Base-by-base conservation (phyloP, 192 early-diverging fungal genomes). In the Coemansia sp. region DNA sequence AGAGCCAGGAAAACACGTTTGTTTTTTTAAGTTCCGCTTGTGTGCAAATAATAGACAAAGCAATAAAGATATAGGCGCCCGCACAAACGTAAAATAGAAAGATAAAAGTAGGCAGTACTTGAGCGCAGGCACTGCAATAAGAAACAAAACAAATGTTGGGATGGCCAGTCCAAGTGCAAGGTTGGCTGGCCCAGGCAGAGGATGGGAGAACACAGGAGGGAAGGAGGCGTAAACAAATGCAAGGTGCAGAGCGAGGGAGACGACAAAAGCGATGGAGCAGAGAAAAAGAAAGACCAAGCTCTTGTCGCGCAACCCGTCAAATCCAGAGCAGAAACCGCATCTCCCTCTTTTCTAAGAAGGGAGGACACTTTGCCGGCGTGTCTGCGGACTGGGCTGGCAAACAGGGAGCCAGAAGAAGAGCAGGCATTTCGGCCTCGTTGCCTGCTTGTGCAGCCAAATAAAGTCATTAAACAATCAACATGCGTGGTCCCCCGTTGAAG, bases 161-260 rank as follows among this genome's bases (percentile, higher is more conserved):
- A 45, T 45, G 41, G 41, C 41, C 11, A 45, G 41, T 45, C 41
- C 41, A n/a, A n/a, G 41, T 10, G 38, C 57, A 38, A 59, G 38
- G 51, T 23, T 47, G 62, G 37, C 52, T 53, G 45, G 38, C 27
- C 47, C 38, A 35, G 31, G 31, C 31, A 35, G 31, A 35, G 31
- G 31, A 35, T 35, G 31, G 31, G 62, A 49, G 61, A 25, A 51
- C 11, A 11, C 48, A 52, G 31, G 35, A 21, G n/a, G n/a, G 14
- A 53, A 38, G 45, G 49, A 63, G 49, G 38, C 38, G 51, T 43
- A 64, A 23, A 64, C 51, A 64, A 55, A 55, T 53, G 47, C 47
- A 53, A 47, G 49, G 8, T 45, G 47, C 48, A 21, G 41, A 45
- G 41, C 41, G 41, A 45, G 16, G 16, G 41, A 45, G 41, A n/a